Evolutionary conservation across 805 yeast genomes (phyloP), one percentile per base, ranked within the genome.

Genomic region (Candida insectorum): DNA sequence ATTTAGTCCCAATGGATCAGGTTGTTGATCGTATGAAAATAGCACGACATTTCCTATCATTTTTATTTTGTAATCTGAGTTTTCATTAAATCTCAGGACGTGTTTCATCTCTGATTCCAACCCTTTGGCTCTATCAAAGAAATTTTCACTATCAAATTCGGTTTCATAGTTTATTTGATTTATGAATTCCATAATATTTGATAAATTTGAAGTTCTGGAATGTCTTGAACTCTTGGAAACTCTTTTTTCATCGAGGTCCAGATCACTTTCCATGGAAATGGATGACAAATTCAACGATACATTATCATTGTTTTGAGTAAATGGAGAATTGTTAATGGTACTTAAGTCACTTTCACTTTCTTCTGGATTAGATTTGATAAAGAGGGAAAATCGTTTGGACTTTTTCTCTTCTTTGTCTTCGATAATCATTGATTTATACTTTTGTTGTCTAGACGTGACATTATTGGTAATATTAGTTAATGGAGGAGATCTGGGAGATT

Each of bases 141-240:
- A 26, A 19, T 5, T 25, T 14, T 31, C 8, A 15, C 30, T n/a
- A n/a, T n/a, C n/a, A n/a, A n/a, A n/a, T 14, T 24, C 25, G n/a
- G 12, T 10, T 23, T 38, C 43, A 13, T 30, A 41, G 18, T 42
- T 26, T 12, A 42, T 42, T 10, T 38, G 34, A 24, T 31, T 28
- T 4, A 39, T 36, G 24, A 42, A 39, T 17, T 42, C 46, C 30
- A 39, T 25, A 19, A 39, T 33, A 21, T 33, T 26, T 6, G 39
- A 33, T 8, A 39, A 11, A 24, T 39, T 36, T 23, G 42, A 40
- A 1, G 34, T 31, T 28, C 45, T 27, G 10, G 8, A 9, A 11
- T 8, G 7, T 11, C 26, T 24, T n/a, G 9, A 9, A 6, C 13
- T 6, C 8, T 24, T 24, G 13, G n/a, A n/a, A 21, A 26, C 26